Conservation (phyloP, 371 early-diverging fungal species). For the Mortierella sp. region DNA sequence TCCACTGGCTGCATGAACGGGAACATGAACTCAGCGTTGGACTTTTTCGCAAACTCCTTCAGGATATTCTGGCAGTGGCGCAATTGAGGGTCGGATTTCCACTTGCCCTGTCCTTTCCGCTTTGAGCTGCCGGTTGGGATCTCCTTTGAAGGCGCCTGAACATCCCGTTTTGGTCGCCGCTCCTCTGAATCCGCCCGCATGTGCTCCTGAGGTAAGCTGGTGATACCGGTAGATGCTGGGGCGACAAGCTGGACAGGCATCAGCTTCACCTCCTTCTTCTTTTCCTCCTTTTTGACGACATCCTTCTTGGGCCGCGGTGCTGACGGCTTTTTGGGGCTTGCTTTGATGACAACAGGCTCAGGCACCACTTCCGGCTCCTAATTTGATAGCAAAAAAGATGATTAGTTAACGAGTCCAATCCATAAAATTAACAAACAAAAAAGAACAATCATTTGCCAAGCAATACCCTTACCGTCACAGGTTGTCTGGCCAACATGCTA, state of each 20-base stretch:
- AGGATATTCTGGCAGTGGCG: conserved; percentile 78
- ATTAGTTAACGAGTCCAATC: background rate
- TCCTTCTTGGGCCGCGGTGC: conserved; percentile 43
- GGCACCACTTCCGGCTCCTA: conserved; percentile 22
- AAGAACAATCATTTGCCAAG: background rate
- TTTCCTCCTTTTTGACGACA: conserved; percentile 39
- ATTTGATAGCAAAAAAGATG: background rate
- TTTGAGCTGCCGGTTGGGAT: conserved; percentile 33
- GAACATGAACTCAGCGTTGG: conserved; percentile 76
- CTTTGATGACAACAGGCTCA: conserved; percentile 23
- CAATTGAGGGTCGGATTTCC: conserved; percentile 76
- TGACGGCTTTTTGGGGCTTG: conserved; percentile 42
- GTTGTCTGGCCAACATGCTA: conserved; percentile 79
- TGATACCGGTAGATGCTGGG: conserved; percentile 31
- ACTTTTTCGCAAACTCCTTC: conserved; percentile 84
- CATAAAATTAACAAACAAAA: background rate
- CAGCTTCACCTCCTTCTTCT: conserved; percentile 29
- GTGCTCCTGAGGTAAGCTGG: conserved; percentile 14
- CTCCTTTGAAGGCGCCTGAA: conserved; percentile 72
- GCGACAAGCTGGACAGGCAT: conserved; percentile 35
- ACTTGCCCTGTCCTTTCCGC: conserved; percentile 67
- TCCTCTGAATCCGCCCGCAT: conserved; percentile 62
- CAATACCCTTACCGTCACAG: conserved; percentile 48
- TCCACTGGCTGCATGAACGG: conserved; percentile 96
- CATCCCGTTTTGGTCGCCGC: conserved; percentile 78